These are phyloP conservation scores for Phytophthora pini DNA, from an alignment of 352 stramenopile genomes.

Conservation along the genomic window DNA sequence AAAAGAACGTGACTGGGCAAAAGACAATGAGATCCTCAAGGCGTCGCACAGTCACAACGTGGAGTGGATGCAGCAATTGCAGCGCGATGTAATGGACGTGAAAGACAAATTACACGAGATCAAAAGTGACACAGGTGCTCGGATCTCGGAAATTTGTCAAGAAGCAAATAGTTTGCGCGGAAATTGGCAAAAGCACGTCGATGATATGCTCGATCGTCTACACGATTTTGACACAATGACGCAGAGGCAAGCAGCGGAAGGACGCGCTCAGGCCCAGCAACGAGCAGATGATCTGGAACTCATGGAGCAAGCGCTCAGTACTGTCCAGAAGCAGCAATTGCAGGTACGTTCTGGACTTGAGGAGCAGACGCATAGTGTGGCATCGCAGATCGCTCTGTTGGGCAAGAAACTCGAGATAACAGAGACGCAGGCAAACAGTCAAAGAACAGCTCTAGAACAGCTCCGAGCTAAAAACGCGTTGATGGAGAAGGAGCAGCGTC, in stretches of 20 bases:
- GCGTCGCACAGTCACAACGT: constrained; percentile 82
- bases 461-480: constrained; percentile 52
- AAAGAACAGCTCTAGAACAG: constrained; percentile 52
- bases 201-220: constrained; percentile 66
- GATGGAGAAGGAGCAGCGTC: constrained; percentile 75
- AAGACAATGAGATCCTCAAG: constrained; percentile 89
- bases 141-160: constrained; percentile 64
- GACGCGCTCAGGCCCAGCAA: constrained; percentile 55
- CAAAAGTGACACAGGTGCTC: constrained; percentile 58
- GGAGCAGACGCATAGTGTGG: constrained; percentile 54
- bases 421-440: constrained; percentile 48
- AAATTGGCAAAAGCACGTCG: constrained; percentile 78
- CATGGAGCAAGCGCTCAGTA: constrained; percentile 76
- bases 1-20: constrained; percentile 87
- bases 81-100: constrained; percentile 80
- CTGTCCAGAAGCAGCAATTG: constrained; percentile 71
- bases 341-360: constrained; percentile 59
- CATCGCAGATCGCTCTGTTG: constrained; percentile 46
- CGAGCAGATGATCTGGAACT: constrained; percentile 74
- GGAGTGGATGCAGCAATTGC: constrained; percentile 89
- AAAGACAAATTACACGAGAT: constrained; percentile 81
- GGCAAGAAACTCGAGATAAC: constrained; percentile 67
- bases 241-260: constrained; percentile 52
- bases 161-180: constrained; percentile 70
- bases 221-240: constrained; percentile 56